Conservation (phyloP, 2,329 filamentous ascomycete genomes). For the Nigrospora sphaerica region DNA sequence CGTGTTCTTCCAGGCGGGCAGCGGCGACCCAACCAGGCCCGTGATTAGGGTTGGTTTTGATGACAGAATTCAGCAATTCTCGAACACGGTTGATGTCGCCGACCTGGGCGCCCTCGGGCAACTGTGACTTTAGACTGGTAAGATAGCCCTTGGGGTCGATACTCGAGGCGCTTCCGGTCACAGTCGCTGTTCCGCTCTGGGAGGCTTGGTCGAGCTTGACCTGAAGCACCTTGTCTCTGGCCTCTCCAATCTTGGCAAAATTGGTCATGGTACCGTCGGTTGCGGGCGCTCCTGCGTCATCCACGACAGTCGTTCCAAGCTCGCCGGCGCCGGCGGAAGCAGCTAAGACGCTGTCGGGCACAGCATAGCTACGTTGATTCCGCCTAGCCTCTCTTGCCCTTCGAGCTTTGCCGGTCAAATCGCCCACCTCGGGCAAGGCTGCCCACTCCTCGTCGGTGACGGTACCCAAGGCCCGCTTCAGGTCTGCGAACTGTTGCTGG, state of each 20-base stretch:
- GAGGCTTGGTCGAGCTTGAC: conserved; percentile 90
- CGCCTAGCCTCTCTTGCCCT: conserved; percentile 69
- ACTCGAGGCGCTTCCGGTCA: conserved; percentile 77
- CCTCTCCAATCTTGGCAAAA: conserved; percentile 94
- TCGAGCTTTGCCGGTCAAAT: conserved; percentile 90
- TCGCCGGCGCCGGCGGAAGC: conserved; percentile 75
- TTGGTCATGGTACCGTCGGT: conserved; percentile 93
- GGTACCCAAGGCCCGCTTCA: conserved; percentile 82
- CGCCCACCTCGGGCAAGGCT: conserved; percentile 88
- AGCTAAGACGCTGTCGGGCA: conserved; percentile 91
- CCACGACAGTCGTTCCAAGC: conserved; percentile 80
- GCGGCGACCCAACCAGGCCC: conserved; percentile 94
- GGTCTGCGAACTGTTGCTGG: conserved; percentile 91
- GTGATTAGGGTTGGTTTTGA: conserved; percentile 93
- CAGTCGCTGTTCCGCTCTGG: conserved; percentile 56
- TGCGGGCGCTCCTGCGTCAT: conserved; percentile 56
- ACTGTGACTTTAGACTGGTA: conserved; percentile 78
- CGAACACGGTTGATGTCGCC: conserved; percentile 94
- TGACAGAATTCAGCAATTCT: conserved; percentile 88
- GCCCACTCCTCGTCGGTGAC: conserved; percentile 97
- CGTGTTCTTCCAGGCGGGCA: conserved; percentile 83
- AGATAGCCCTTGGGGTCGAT: conserved; percentile 96
- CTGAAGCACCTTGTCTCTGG: conserved; percentile 90
- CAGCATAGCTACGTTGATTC: conserved; percentile 85
- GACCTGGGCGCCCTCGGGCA: conserved; percentile 75